phyloP scores from a whole-genome alignment of 2,329 filamentous ascomycete species.

The Pseudogymnoascus sp. region DNA sequence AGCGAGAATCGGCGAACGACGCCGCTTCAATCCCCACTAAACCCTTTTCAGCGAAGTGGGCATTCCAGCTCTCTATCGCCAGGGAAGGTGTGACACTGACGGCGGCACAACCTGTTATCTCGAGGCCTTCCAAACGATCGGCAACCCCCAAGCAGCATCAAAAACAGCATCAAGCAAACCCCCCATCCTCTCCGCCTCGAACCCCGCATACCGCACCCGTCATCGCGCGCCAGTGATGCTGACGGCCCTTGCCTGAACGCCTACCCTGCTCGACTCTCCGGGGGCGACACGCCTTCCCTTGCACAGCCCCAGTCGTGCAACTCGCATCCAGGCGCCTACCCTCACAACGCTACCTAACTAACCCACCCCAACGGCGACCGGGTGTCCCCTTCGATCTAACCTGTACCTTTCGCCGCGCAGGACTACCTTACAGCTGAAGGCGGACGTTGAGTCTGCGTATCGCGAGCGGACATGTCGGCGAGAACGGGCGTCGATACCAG shows the following conservation, averaged over 20 bases:
- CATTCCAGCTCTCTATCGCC: conserved; percentile 6
- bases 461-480: conserved; percentile 16
- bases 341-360: neutral
- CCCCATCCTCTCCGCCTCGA: neutral
- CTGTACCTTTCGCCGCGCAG: too few species aligned
- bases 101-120: conserved; percentile 7
- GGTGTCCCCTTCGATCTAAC: neutral
- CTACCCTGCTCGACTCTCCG: conserved; percentile 5
- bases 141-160: neutral
- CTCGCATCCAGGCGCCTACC: neutral
- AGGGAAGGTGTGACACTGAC: conserved; percentile 7
- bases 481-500: conserved; percentile 48
- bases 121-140: neutral
- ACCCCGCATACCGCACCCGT: neutral
- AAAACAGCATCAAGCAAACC: neutral
- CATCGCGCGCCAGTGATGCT: neutral
- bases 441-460: neutral
- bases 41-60: neutral
- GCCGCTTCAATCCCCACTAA: neutral
- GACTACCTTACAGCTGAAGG: neutral
- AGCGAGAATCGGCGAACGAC: neutral
- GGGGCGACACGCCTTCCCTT: conserved; percentile 3
- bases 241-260: neutral
- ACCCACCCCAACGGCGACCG: neutral
- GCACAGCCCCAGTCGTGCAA: conserved; percentile 13